Conservation (phyloP, 2,329 filamentous ascomycete species). For the Xylariales sp. region DNA sequence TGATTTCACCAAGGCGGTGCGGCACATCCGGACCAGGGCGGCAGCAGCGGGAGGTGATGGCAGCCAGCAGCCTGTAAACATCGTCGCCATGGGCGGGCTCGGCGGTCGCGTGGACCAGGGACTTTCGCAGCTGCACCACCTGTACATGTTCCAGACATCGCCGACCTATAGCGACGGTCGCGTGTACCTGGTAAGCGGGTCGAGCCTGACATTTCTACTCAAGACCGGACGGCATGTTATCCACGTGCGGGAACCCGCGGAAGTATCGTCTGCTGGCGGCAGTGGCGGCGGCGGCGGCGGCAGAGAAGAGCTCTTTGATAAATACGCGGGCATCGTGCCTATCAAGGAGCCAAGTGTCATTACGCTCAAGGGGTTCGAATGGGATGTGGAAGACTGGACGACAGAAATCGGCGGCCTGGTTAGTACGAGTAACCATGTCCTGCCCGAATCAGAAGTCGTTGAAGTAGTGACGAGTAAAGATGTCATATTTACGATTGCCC, state of each 20-base stretch:
- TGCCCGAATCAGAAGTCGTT: constrained; percentile 53
- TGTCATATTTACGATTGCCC: constrained; percentile 72
- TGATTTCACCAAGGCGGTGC: constrained; percentile 81
- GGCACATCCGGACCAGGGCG: constrained; percentile 15
- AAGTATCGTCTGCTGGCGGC: background rate
- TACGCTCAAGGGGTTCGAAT: constrained; percentile 76
- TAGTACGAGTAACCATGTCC: constrained; percentile 78
- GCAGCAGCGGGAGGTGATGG: background rate
- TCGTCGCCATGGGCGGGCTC: constrained; percentile 80
- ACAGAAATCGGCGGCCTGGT: constrained; percentile 70
- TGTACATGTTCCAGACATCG: constrained; percentile 58
- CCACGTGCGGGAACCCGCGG: constrained; percentile 46
- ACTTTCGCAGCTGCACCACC: constrained; percentile 81
- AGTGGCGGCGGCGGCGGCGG: constrained; percentile 12
- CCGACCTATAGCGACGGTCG: constrained; percentile 46
- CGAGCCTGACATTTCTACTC: constrained; percentile 80
- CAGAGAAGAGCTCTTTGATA: constrained; percentile 53
- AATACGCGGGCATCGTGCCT: constrained; percentile 83
- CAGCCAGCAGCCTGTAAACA: constrained; percentile 46
- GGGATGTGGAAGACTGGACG: constrained; percentile 82
- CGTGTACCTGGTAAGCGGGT: constrained; percentile 76
- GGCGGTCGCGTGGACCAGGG: constrained; percentile 92
- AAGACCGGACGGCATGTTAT: constrained; percentile 64
- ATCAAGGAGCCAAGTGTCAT: constrained; percentile 76
- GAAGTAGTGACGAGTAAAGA: constrained; percentile 58